These are phyloP conservation scores for Kalaharituber pfeilii DNA, from an alignment of 2,329 filamentous ascomycete genomes.

Conservation along the genomic window DNA sequence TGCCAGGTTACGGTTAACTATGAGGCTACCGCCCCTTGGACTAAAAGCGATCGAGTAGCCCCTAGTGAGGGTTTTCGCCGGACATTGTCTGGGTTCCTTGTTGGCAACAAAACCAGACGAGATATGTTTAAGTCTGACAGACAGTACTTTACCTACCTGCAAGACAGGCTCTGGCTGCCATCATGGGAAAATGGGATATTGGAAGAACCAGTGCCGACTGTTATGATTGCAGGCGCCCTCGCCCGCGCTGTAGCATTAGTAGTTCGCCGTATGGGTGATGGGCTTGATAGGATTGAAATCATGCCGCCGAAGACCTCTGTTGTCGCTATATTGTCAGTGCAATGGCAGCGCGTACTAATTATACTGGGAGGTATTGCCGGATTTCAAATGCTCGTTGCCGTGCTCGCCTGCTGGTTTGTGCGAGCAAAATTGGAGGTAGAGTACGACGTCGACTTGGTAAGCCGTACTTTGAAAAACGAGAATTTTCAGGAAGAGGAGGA, in stretches of 20 bases:
- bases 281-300: background rate
- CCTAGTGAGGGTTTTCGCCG: background rate
- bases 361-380: background rate
- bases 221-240: background rate
- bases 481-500: no score
- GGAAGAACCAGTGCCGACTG: background rate
- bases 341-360: background rate
- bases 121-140: background rate
- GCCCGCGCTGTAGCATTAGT: background rate
- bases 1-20: no score
- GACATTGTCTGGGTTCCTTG: background rate
- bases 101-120: background rate
- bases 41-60: no score
- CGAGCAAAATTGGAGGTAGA: background rate
- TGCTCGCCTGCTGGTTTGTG: background rate
- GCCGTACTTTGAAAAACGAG: no score
- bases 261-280: background rate
- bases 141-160: background rate
- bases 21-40: no score
- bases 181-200: background rate
- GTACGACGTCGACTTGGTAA: background rate
- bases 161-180: background rate
- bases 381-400: background rate
- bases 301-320: background rate
- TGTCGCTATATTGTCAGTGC: background rate